A percentile compares a stretch with the other conserved stretches of the same genome.
phyloP scores from a whole-genome alignment of 208 protist species.

The Endotrypanum monterogeii region DNA sequence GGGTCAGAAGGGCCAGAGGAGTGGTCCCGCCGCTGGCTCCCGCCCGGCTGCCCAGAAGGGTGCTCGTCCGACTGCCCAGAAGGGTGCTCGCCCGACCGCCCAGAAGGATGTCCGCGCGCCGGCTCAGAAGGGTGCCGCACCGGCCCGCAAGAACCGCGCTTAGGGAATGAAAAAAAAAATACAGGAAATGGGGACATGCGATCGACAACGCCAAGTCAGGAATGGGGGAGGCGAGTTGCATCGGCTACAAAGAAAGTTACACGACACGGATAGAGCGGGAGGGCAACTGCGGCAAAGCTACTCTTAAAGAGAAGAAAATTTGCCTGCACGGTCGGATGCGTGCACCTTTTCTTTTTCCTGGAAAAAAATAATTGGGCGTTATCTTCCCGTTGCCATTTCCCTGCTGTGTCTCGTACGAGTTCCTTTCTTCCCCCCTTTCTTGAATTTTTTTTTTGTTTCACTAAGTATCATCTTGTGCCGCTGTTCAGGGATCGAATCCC shows the following conservation, averaged over 20 bases:
- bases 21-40: too few relatives aligned
- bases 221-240: too few relatives aligned
- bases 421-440: neutral
- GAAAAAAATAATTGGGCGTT: neutral
- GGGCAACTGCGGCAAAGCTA: too few relatives aligned
- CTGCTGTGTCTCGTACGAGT: neutral
- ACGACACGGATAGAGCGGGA: neutral
- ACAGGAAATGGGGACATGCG: neutral
- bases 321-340: neutral
- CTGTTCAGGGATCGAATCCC: neutral
- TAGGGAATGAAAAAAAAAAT: neutral
- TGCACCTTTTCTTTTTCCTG: neutral
- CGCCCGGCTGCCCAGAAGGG: slow-evolving; percentile 32
- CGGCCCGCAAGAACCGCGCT: slow-evolving; percentile 34
- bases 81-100: slow-evolving; percentile 28
- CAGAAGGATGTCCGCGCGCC: slow-evolving; percentile 26
- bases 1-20: slow-evolving; percentile 29
- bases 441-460: too few relatives aligned
- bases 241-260: too few relatives aligned
- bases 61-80: slow-evolving; percentile 24
- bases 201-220: neutral
- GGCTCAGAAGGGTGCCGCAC: slow-evolving; percentile 27
- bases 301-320: neutral
- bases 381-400: neutral
- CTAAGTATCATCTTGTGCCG: neutral